Base-by-base conservation (phyloP, 1,139 yeast species). In the Kurtzmaniella quercitrusa region DNA sequence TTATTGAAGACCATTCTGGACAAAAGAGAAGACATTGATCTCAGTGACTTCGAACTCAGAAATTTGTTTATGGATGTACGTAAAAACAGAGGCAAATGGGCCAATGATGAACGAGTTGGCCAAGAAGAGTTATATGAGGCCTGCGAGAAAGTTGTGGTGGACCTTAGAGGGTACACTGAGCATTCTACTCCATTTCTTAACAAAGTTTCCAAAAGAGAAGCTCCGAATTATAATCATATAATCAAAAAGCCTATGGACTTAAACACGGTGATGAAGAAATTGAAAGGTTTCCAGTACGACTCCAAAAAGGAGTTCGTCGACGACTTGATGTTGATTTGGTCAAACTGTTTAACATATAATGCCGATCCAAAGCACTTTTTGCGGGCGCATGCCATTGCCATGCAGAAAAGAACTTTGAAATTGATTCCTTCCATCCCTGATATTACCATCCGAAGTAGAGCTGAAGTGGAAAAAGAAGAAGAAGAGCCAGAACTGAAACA, bases 61-160 rank as follows among this genome's bases (percentile, higher is more conserved):
- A 85, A 85, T 44, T 73, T 93, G 48, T 84, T 93, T 43, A 81
- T 89, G 75, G 98, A 93, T 59, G 98, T 93, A 11, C 77, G 97
- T 41, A 93, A 91, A 55, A 91, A 91, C 58, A 73, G 98, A 51
- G 95, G 98, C 0, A 93, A 94, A 63, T 94, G 98, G 99, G 96
- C 85, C 21, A 88, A 88, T 48, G 97, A 93, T 59, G 96, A 91
- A 47, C 76, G 88, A 49, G 82, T 93, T 37, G 98, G 98, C 3
- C 99, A 94, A 62, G 99, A 94, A 60, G 99, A 94, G 60, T 73
- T 94, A 15, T 94, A 93, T 57, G 98, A 94, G 54, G 96, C 97
- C 0, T 93, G 97, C 55, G 98, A 94, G 57, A 91, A 89, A 58
- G 98, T 93, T 1, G 93, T 91, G 0, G 68, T 83, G 49, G 98